These are phyloP conservation scores for Trichoderma afroharzianum DNA, from an alignment of 2,329 filamentous ascomycete species.

Conservation along the genomic window DNA sequence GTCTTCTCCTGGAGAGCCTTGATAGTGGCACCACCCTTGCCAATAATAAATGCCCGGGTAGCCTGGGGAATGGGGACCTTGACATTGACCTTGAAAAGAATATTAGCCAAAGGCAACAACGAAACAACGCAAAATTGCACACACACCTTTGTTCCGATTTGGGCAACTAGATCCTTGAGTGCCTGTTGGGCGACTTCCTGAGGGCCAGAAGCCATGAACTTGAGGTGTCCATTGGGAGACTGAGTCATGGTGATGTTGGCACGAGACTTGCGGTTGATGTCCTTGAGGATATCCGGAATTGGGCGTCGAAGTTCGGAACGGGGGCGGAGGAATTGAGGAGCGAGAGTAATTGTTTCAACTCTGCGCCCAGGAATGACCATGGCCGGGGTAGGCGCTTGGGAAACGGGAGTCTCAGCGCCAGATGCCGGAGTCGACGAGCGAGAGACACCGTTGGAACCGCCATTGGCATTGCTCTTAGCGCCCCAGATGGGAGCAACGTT, in stretches of 20 bases:
- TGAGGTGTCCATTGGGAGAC: conserved; percentile 67
- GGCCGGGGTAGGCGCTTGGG: conserved; percentile 36
- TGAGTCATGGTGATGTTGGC: conserved; percentile 76
- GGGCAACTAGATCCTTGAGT: conserved; percentile 81
- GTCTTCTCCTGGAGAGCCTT: conserved; percentile 86
- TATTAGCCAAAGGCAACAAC: neutral
- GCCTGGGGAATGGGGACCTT: conserved; percentile 80
- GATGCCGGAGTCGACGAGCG: conserved; percentile 62
- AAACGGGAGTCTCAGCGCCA: conserved; percentile 44
- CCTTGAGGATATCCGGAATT: conserved; percentile 77
- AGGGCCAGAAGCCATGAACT: conserved; percentile 82
- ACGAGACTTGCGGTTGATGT: conserved; percentile 89
- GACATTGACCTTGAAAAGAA: conserved; percentile 45
- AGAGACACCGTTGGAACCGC: conserved; percentile 55
- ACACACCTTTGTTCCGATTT: conserved; percentile 79
- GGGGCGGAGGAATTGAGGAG: conserved; percentile 72
- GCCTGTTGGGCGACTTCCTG: conserved; percentile 82
- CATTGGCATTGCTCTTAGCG: conserved; percentile 59
- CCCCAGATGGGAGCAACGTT: conserved; percentile 74
- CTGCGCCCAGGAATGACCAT: conserved; percentile 81
- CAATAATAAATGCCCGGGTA: conserved; percentile 85
- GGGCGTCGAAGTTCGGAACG: conserved; percentile 78
- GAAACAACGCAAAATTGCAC: neutral
- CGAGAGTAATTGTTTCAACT: conserved; percentile 70
- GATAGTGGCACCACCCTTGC: conserved; percentile 84